These are phyloP conservation scores for Botrytis deweyae DNA, from an alignment of 2,329 filamentous ascomycete genomes.

Conservation along the genomic window DNA sequence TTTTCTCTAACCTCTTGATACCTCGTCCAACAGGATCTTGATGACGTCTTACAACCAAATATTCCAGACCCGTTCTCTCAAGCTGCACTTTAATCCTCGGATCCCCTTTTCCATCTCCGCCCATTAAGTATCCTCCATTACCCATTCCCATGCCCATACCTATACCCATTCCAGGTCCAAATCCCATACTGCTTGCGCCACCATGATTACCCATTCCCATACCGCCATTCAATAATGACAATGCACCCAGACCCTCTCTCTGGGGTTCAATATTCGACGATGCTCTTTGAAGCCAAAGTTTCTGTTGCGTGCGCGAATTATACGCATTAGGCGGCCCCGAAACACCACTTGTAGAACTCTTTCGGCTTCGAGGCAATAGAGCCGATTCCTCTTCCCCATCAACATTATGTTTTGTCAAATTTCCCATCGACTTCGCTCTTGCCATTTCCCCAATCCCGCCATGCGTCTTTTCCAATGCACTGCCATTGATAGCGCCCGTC, in stretches of 20 bases:
- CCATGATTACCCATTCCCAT: constrained; percentile 31
- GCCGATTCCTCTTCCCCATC: constrained; percentile 45
- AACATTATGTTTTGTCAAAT: constrained; percentile 24
- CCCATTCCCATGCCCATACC: background rate
- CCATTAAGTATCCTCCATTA: constrained; percentile 31
- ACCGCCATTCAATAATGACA: constrained; percentile 36
- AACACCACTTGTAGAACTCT: constrained; percentile 34
- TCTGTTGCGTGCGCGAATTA: constrained; percentile 68
- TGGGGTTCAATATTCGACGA: constrained; percentile 68
- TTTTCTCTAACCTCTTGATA: constrained; percentile 52
- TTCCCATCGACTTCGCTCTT: constrained; percentile 20
- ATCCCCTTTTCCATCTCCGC: constrained; percentile 52
- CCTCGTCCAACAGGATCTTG: constrained; percentile 69
- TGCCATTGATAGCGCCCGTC: constrained; percentile 32
- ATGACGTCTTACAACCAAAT: constrained; percentile 70
- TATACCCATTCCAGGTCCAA: constrained; percentile 3
- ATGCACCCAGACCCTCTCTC: constrained; percentile 38
- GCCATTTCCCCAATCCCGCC: constrained; percentile 12
- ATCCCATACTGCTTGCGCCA: constrained; percentile 18
- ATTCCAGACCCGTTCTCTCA: constrained; percentile 70
- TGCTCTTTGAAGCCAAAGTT: constrained; percentile 71
- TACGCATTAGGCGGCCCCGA: constrained; percentile 27
- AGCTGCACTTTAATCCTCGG: constrained; percentile 64
- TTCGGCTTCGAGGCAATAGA: constrained; percentile 45
- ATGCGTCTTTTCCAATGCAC: background rate